Percentiles rank a stretch among this genome's conserved stretches.
Conservation (phyloP, 164 flowering plant genomes). For the Vitis riparia region DNA sequence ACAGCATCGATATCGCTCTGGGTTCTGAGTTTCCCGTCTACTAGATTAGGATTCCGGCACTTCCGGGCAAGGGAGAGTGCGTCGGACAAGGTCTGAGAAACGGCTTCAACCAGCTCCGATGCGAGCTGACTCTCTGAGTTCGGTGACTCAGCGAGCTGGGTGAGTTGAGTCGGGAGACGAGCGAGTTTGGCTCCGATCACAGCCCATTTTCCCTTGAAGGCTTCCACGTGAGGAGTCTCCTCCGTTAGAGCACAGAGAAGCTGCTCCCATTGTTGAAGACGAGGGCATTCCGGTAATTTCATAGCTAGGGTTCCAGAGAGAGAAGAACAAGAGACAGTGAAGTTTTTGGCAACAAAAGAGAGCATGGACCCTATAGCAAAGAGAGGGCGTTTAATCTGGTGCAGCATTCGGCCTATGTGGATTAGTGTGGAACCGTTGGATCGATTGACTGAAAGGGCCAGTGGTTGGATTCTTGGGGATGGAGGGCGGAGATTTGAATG, state of each 20-base stretch:
- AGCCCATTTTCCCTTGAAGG: background rate
- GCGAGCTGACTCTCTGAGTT: background rate
- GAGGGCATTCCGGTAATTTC: background rate
- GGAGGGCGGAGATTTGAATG: too few species aligned
- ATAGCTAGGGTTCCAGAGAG: background rate
- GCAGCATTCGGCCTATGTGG: too few species aligned
- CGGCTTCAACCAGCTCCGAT: background rate
- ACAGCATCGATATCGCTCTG: constrained; percentile 61
- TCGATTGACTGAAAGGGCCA: too few species aligned
- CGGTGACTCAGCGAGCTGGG: too few species aligned
- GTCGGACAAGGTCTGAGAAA: constrained; percentile 34
- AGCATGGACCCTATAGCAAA: too few species aligned
- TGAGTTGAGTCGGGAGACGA: too few species aligned
- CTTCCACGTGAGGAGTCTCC: background rate
- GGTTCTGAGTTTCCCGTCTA: constrained; percentile 61
- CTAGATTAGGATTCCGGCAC: constrained; percentile 29
- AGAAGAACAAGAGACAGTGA: too few species aligned
- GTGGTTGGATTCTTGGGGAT: too few species aligned
- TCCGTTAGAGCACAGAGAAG: background rate
- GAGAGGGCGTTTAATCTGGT: too few species aligned
- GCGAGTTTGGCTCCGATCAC: background rate
- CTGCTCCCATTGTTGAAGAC: background rate
- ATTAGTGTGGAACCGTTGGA: too few species aligned
- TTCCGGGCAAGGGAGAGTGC: constrained; percentile 32
- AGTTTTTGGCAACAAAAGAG: too few species aligned